Evolutionary conservation across 2,329 filamentous ascomycete species (phyloP).

Genomic region (Penicillium thymicola): DNA sequence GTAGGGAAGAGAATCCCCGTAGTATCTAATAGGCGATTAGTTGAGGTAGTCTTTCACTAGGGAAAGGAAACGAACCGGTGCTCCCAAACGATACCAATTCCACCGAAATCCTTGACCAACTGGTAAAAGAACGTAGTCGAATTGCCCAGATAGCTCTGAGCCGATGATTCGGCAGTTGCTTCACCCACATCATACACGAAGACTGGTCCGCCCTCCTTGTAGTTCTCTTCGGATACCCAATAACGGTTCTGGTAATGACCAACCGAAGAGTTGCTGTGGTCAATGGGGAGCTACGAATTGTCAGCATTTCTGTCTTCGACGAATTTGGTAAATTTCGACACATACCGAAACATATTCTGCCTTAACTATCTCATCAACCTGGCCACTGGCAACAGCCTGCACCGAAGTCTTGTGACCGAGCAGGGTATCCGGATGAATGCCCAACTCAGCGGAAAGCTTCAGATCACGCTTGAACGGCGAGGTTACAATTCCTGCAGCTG

Average conservation of each 20-base stretch:
- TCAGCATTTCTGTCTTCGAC: background rate
- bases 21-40: slow-evolving; percentile 35
- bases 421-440: slow-evolving; percentile 14
- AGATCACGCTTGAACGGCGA: slow-evolving; percentile 14
- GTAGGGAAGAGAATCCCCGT: slow-evolving; percentile 42
- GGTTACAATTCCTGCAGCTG: background rate
- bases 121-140: slow-evolving; percentile 29
- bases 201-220: slow-evolving; percentile 55
- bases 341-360: slow-evolving; percentile 13
- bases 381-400: background rate
- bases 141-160: slow-evolving; percentile 35
- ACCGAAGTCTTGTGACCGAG: slow-evolving; percentile 4
- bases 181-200: slow-evolving; percentile 51
- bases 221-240: slow-evolving; percentile 54
- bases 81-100: slow-evolving; percentile 42
- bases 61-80: slow-evolving; percentile 35
- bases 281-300: slow-evolving; percentile 31
- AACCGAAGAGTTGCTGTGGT: slow-evolving; percentile 34
- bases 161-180: slow-evolving; percentile 39
- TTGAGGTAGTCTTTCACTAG: background rate
- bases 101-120: slow-evolving; percentile 37
- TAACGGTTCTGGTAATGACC: slow-evolving; percentile 56
- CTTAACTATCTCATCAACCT: background rate
- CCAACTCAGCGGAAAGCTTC: slow-evolving; percentile 18
- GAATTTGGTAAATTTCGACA: background rate